Evolutionary conservation across 2,329 filamentous ascomycete genomes (phyloP), one percentile per base, ranked within the genome.

Genomic region (Cladorrhinum sp.): DNA sequence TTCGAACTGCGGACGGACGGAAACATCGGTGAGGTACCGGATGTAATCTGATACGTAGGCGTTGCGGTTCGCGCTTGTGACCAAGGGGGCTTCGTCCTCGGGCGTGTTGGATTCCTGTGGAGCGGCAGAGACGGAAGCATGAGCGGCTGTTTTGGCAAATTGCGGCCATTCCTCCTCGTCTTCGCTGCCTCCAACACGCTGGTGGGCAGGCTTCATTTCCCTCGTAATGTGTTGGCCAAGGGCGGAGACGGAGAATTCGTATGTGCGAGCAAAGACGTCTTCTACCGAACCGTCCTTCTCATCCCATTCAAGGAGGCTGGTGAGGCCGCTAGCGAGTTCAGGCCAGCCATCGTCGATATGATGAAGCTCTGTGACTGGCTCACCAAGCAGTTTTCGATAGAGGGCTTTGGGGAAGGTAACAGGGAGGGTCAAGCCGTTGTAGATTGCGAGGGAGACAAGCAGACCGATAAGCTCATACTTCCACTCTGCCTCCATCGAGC

Each of bases 291-390:
- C 91, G 56, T 95, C 79, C 48, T 79, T 80, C 67, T 88, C 89
- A 52, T 88, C 82, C 91, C 91, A 97, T 50, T 89, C 82, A 1
- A 94, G 77, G 1, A 98, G 78, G 2, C 82, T 80, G 3, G 86
- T 86, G 16, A 99, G 80, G 0, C 92, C 90, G 66, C 82, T 91
- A 1, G 87, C 86, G 2, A 96, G 81, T 16, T 89, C 87, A 1
- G 92, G 90, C 94, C 94, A 98, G 3, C 91, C 92, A 68, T 97
- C 93, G 2, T 82, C 80, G 64, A 98, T 92, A 71, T 93, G 87
- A 52, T 91, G 84, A 1, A 95, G 77, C 60, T 87, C 83, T 33
- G 85, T 85, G 16, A 90, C 85, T 8, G 87, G 85, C 61, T 88
- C 79, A 8, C 84, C 86, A 0, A 96, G 79, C 0, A 98, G 80